Evolutionary conservation across 139 green algal genomes (phyloP).

Genomic region (Chlorella sp.): DNA sequence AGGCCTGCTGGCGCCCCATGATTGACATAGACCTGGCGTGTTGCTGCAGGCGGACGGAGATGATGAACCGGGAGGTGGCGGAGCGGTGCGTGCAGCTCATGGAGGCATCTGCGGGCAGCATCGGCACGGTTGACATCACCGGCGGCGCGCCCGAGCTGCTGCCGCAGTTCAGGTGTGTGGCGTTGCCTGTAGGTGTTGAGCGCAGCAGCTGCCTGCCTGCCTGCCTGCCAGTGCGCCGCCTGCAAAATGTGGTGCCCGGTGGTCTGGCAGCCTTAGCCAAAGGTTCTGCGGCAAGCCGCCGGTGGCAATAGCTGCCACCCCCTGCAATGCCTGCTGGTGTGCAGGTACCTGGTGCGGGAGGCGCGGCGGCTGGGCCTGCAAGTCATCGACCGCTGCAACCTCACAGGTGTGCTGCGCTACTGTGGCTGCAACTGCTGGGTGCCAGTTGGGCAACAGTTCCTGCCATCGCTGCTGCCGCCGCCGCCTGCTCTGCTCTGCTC

Average conservation of each 20-base stretch:
- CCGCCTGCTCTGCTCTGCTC: no score
- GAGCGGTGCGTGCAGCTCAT: constrained; percentile 83
- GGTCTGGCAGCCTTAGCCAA: no score
- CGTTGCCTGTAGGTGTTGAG: no score
- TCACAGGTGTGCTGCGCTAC: constrained; percentile 67
- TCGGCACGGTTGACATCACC: constrained; percentile 92
- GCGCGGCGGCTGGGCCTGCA: constrained; percentile 76
- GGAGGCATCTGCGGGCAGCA: not conserved
- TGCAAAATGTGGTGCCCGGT: no score
- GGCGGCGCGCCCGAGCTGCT: constrained; percentile 95
- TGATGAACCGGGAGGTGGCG: constrained; percentile 78
- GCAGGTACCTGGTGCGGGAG: constrained; percentile 85
- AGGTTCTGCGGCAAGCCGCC: no score
- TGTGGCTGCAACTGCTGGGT: no score
- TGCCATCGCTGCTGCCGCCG: no score
- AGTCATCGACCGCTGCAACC: constrained; percentile 98
- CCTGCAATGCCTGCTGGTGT: not conserved
- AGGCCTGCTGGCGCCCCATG: no score
- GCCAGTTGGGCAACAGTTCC: no score
- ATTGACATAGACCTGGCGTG: no score
- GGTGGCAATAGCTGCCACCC: not conserved
- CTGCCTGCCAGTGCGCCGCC: no score
- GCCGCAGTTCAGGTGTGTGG: constrained; percentile 78
- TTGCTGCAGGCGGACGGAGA: constrained; percentile 67
- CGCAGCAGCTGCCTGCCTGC: no score